Percentiles rank a stretch among this genome's conserved stretches.
phyloP scores from a whole-genome alignment of 129 eudicot genomes.

The Ambrosia trifida region DNA sequence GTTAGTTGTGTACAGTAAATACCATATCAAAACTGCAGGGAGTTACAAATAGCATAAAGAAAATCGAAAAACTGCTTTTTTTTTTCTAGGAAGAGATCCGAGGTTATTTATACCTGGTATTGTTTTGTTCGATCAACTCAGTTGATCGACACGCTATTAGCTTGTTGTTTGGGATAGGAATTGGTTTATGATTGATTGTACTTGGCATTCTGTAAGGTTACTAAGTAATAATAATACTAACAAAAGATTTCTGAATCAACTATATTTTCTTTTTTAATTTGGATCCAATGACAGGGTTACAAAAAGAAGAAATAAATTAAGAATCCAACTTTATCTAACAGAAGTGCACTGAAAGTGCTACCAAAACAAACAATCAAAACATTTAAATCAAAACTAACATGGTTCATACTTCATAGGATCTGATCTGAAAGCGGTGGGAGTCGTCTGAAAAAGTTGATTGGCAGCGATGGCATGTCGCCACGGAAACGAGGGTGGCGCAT shows the following conservation, averaged over 20 bases:
- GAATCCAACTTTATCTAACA: conserved; percentile 18
- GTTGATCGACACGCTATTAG: conserved; percentile 22
- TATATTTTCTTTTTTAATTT: not conserved
- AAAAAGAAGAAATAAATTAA: not conserved
- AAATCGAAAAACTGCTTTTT: conserved; percentile 12
- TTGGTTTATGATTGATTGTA: conserved; percentile 5
- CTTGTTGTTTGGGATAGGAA: conserved; percentile 12
- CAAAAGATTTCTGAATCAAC: not conserved
- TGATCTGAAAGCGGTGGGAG: conserved; percentile 92
- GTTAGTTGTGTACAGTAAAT: conserved; percentile 37
- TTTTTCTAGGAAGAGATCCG: conserved; percentile 3
- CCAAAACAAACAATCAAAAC: conserved; percentile 21
- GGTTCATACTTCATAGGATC: conserved; percentile 42
- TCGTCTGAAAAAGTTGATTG: conserved; percentile 84
- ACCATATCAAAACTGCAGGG: conserved; percentile 15
- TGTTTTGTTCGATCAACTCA: conserved; percentile 33
- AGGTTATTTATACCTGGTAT: conserved; percentile 27
- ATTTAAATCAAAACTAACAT: not conserved
- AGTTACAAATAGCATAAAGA: conserved; percentile 21
- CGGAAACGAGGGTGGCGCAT: conserved; percentile 94
- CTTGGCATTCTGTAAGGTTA: conserved; percentile 12
- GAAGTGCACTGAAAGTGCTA: conserved; percentile 44
- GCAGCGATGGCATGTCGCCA: conserved; percentile 73
- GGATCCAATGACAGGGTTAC: conserved; percentile 29
- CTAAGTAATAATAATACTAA: not conserved